Base-by-base conservation (phyloP, 2,329 filamentous ascomycete species). In the Beauveria sp. region DNA sequence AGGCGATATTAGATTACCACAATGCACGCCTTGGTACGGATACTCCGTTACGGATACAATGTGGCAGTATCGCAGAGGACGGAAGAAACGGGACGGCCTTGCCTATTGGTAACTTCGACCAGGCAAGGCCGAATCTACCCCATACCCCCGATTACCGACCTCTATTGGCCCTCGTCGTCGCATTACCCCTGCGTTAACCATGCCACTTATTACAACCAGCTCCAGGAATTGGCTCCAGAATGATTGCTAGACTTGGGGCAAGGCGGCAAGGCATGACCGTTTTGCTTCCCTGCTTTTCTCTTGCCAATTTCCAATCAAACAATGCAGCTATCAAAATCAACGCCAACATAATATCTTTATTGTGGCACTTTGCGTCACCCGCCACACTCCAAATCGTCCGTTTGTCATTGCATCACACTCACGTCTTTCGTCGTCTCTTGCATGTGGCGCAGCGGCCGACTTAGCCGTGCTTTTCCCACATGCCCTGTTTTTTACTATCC, bases 361-460 rank as follows among this genome's bases (percentile, higher is more conserved):
- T 50, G 47, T 50, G 47, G 47, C 47, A 37, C 34, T 20, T 58
- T 58, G 55, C 55, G 51, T 58, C 41, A 56, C 54, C 55, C 44
- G 24, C 55, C 34, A 47, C 37, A 34, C 30, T 37, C 12, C 43
- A 18, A 16, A 20, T 28, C 20, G 22, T 37, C 44, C 30, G 30
- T 30, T 51, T 14, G 3, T 7, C 34, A 51, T 51, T 58, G 43
- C 55, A 58, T 58, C 55, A 58, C 46, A n/a, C 12, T 41, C 43
- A 47, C 54, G 43, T 47, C 30, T 34, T 34, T 14, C 14, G 14
- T 43, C n/a, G 20, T 43, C n/a, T 14, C 20, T 7, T 24, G 10
- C n/a, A 26, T 47, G 55, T 51, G 55, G 55, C 55, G 46, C 55
- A 58, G 55, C 46, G 51, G 55, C 46, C 46, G 55, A 51, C 41